Evolutionary conservation across 768 basidiomycete genomes (phyloP).

Genomic region (Amanita phalloides): DNA sequence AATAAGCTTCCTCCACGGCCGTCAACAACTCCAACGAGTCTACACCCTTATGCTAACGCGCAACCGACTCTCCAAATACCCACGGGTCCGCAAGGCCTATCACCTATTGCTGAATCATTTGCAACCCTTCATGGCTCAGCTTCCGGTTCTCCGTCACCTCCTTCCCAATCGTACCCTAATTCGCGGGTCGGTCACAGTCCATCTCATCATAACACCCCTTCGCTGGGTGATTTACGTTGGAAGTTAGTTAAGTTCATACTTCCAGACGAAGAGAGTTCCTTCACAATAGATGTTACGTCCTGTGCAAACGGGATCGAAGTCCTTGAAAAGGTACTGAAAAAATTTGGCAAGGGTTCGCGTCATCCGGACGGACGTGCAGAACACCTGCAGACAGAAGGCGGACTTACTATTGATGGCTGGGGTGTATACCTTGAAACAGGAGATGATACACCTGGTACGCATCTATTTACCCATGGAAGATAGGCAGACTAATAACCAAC

Average conservation of each 20-base stretch:
- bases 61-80: conserved; percentile 32
- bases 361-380: conserved; percentile 34
- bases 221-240: conserved; percentile 69
- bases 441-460: conserved; percentile 42
- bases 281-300: conserved; percentile 71
- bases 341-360: conserved; percentile 62
- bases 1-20: conserved; percentile 35
- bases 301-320: conserved; percentile 80
- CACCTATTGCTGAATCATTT: conserved; percentile 67
- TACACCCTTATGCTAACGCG: conserved; percentile 53
- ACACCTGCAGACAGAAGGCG: conserved; percentile 59
- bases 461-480: not conserved
- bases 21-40: conserved; percentile 26
- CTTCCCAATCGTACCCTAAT: conserved; percentile 32
- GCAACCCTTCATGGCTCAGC: conserved; percentile 18
- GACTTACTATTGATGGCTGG: conserved; percentile 83
- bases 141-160: conserved; percentile 37
- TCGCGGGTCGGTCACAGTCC: conserved; percentile 7
- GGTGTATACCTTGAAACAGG: conserved; percentile 66
- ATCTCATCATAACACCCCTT: conserved; percentile 29
- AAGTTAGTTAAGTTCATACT: conserved; percentile 85
- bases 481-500: conserved; percentile 3
- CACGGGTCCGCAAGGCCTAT: conserved; percentile 32
- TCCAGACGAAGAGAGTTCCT: conserved; percentile 70
- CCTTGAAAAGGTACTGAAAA: conserved; percentile 80